These are phyloP conservation scores for Leccinum arenicola DNA, from an alignment of 768 basidiomycete genomes.

Conservation along the genomic window DNA sequence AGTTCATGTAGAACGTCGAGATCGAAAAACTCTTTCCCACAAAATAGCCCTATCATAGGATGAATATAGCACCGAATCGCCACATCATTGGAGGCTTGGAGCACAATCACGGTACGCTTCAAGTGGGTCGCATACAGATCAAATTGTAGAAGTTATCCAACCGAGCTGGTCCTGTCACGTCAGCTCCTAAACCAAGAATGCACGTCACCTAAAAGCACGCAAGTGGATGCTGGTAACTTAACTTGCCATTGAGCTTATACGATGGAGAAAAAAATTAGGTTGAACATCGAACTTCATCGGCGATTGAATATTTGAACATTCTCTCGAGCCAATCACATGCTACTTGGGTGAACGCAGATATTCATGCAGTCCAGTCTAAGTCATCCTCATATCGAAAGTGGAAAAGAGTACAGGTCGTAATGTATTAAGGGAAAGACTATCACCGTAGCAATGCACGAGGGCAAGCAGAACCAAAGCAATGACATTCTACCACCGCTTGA, in stretches of 20 bases:
- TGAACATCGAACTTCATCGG: background rate
- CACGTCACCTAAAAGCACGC: too few species aligned
- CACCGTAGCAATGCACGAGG: slow-evolving; percentile 14
- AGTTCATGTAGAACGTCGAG: background rate
- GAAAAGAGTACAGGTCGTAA: slow-evolving; percentile 21
- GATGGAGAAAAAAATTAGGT: background rate
- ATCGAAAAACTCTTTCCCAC: background rate
- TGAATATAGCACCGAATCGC: background rate
- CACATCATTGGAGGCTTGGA: background rate
- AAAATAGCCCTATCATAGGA: background rate
- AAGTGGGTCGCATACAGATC: background rate
- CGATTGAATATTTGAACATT: background rate
- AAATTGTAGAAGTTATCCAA: too few species aligned
- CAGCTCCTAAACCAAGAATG: background rate
- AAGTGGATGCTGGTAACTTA: too few species aligned
- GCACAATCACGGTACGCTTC: too few species aligned
- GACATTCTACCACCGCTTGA: slow-evolving; percentile 28
- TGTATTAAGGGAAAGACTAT: slow-evolving; percentile 17
- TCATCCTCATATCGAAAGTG: slow-evolving; percentile 1
- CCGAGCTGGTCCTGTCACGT: background rate
- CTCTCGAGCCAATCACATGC: background rate
- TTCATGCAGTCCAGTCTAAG: background rate
- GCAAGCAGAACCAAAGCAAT: slow-evolving; percentile 14
- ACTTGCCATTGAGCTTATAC: too few species aligned
- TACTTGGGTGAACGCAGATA: background rate